Conservation (phyloP, 2,329 filamentous ascomycete genomes). For the Microsporum canis region DNA sequence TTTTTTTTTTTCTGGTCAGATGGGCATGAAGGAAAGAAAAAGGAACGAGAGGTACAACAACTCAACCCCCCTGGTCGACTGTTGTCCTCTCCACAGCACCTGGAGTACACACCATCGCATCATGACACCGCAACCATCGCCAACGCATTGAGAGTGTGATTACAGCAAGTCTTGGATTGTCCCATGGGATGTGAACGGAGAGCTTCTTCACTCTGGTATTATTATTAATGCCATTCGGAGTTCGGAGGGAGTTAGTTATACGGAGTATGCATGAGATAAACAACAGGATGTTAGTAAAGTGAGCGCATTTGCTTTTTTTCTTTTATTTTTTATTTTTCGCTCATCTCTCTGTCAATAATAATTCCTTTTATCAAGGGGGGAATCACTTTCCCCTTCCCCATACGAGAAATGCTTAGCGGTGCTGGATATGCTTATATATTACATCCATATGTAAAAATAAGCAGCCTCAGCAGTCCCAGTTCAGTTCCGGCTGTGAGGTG, state of each 20-base stretch:
- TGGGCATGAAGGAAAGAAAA: neutral
- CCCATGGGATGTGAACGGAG: too few species aligned
- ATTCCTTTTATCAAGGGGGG: constrained; percentile 3
- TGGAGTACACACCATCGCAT: neutral
- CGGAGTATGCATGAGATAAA: neutral
- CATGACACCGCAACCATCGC: neutral
- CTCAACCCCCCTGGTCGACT: neutral
- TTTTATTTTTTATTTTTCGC: neutral
- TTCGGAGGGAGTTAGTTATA: too few species aligned
- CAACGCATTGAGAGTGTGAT: neutral
- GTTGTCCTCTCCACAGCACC: neutral
- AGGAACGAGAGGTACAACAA: neutral
- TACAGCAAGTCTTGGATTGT: too few species aligned
- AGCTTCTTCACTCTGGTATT: neutral
- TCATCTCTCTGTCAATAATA: neutral
- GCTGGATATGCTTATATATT: neutral
- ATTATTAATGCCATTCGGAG: too few species aligned
- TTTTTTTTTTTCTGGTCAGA: neutral
- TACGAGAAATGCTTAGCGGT: constrained; percentile 1
- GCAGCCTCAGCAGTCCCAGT: neutral
- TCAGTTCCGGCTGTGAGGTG: neutral
- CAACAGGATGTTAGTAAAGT: neutral
- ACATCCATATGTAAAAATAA: neutral
- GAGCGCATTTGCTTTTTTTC: neutral
- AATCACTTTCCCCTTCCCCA: constrained; percentile 1